A percentile compares a stretch with the other conserved stretches of the same genome.
These are phyloP conservation scores for Volutella citrinella DNA, from an alignment of 2,329 filamentous ascomycete genomes.

Conservation along the genomic window DNA sequence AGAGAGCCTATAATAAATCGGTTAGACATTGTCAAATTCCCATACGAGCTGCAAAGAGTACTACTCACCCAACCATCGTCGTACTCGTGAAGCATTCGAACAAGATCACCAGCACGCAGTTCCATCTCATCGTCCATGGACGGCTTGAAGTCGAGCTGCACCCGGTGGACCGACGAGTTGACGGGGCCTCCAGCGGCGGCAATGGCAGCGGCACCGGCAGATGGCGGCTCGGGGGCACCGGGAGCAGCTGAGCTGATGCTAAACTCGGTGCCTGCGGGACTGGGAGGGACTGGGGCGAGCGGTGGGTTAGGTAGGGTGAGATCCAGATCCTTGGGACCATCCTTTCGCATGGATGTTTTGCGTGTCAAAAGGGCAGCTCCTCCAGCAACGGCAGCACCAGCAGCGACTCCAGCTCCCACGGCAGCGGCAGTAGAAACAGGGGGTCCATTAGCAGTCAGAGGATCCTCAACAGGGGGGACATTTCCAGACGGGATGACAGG, in stretches of 20 bases:
- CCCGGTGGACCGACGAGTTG: conserved; percentile 73
- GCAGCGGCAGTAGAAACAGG: conserved; percentile 24
- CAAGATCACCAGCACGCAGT: conserved; percentile 75
- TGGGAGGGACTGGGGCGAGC: conserved; percentile 44
- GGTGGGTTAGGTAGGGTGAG: conserved; percentile 45
- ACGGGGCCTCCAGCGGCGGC: conserved; percentile 59
- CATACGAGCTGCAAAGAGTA: not conserved
- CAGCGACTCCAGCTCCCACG: conserved; percentile 16
- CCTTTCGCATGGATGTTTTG: conserved; percentile 55
- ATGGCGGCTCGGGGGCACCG: conserved; percentile 38
- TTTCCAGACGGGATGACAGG: conserved; percentile 26
- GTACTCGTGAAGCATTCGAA: conserved; percentile 90
- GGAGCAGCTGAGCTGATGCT: conserved; percentile 54
- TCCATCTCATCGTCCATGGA: conserved; percentile 90
- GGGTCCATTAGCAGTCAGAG: conserved; percentile 37
- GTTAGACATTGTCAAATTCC: conserved; percentile 28
- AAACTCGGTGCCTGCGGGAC: conserved; percentile 62
- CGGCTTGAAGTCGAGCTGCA: conserved; percentile 91
- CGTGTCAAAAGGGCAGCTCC: conserved; percentile 42
- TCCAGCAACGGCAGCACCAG: conserved; percentile 36
- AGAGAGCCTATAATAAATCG: conserved; percentile 70
- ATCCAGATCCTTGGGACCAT: conserved; percentile 49
- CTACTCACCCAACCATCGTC: conserved; percentile 93
- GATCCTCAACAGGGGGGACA: conserved; percentile 27
- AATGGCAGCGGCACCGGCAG: conserved; percentile 56